phyloP scores from a whole-genome alignment of 2,329 filamentous ascomycete genomes.

The Ascochyta clinopodiicola region DNA sequence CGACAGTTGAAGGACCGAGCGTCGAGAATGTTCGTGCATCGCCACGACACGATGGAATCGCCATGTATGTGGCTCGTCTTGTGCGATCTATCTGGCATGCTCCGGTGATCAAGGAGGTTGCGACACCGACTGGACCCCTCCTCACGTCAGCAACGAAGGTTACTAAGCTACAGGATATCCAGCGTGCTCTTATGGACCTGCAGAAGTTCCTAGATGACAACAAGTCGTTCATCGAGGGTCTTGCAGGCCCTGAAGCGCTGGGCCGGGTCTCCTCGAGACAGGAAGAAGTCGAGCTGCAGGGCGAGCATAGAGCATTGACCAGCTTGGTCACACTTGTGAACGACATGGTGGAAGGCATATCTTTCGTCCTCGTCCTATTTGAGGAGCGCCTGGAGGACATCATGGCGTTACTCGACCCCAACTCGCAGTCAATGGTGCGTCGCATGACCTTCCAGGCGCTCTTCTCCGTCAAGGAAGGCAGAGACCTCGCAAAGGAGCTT shows the following conservation, averaged over 20 bases:
- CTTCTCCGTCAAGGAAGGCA: conserved; percentile 79
- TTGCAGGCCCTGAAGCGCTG: conserved; percentile 90
- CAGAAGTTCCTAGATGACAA: conserved; percentile 86
- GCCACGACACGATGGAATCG: conserved; percentile 85
- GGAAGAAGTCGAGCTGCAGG: conserved; percentile 90
- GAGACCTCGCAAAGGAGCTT: conserved; percentile 88
- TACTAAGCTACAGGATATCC: conserved; percentile 75
- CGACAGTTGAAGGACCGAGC: conserved; percentile 65
- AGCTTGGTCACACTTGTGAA: conserved; percentile 84
- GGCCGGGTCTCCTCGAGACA: conserved; percentile 79
- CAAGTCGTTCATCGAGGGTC: conserved; percentile 86
- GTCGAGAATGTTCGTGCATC: conserved; percentile 87
- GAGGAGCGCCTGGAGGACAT: conserved; percentile 94
- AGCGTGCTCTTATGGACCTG: conserved; percentile 80
- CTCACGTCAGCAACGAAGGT: conserved; percentile 72
- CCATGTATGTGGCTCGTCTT: conserved; percentile 86
- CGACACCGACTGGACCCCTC: conserved; percentile 64
- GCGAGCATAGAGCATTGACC: conserved; percentile 90
- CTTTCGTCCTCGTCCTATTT: conserved; percentile 92
- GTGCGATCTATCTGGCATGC: conserved; percentile 88
- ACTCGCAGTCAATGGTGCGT: conserved; percentile 71
- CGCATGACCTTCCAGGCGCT: conserved; percentile 86
- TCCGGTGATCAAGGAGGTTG: conserved; percentile 68
- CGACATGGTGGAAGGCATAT: conserved; percentile 94
- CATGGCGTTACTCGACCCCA: conserved; percentile 70